Evolutionary conservation across 306 rosid species (phyloP), one percentile per base, ranked within the genome.

Genomic region (Medicago arabica): DNA sequence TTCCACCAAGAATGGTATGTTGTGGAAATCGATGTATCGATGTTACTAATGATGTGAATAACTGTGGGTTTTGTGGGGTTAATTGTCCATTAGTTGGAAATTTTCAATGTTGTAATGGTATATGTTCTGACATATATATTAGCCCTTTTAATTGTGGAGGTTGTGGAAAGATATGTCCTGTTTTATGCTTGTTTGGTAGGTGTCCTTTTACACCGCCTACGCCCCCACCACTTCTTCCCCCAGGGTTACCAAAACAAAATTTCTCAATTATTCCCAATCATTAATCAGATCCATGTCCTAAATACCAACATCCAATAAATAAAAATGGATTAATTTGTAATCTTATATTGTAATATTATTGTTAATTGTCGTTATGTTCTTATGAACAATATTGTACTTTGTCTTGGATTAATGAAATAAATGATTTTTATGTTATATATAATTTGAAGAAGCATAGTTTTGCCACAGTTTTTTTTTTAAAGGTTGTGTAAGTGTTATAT

Each of bases 131-230:
- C 74, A 81, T 81, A 4, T 75, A 84, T 13, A 0, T 40, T 0
- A 84, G 36, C 58, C 75, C 67, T 40, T 79, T 83, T 1, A 84
- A 92, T 39, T 92, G 93, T 54, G 93, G 97, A 7, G 67, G 36
- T 25, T 92, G 97, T 81, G 91, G 91, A 55, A 80, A 69, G 12
- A 43, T 14, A 8, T 90, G 97, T 67, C 86, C 87, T 21, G 23
- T 21, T 57, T 68, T 64, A 1, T 92, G 97, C 67, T 6, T 76
- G 2, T 83, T 28, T 21, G 96, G 97, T 8, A 18, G 76, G 72
- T 90, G 97, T 82, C 81, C 9, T 7, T 81, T 75, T 69, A 67
- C 64, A 4, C 65, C 16, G n/a, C 72, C 79, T 5, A 1, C 4
- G 5, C 62, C 79, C 6, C 54, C 31, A 3, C 61, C 38, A 23